Evolutionary conservation across 306 rosid species (phyloP), one percentile per base, ranked within the genome.

Genomic region (Casuarina equisetifolia): DNA sequence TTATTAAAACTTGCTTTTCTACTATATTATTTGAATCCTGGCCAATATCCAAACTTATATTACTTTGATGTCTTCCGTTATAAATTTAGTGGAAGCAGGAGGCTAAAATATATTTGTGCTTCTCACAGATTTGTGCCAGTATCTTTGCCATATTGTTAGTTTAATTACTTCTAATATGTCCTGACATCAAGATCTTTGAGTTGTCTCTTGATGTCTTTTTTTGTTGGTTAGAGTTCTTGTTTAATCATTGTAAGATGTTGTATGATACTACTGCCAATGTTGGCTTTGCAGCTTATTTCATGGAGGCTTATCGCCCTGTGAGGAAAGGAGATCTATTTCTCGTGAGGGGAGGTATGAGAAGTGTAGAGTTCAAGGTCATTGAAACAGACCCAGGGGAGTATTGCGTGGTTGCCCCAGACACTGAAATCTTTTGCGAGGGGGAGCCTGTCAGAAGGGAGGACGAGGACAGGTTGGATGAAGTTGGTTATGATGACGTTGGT

Each of bases 401-500:
- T 64, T 89, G 91, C 77, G 93, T 87, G 76, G 87, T 89, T 81
- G 86, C 90, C 63, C 90, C 91, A 6, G 90, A 89, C 77, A 89
- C 93, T 2, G 91, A 87, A 79, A 84, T 89, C 70, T 89, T 87
- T 77, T 85, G 91, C 46, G 90, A 80, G 69, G 93, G 93, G 77
- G 93, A 82, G 43, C 91, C 91, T 19, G 75, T 89, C 67, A 85
- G 79, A 82, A 89, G 91, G 80, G 93, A 89, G 80, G 93, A 87
- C 68, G 93, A 84, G 58, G 90, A 89, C 19, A 83, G 87, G 63
- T 81, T 87, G 73, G 91, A 89, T 51, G 93, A 89, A 73, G 83
- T 85, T 80, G 91, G 93, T 15, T 89, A 89, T 69, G 90, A 87
- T 85, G 93, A 89, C 38, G 93, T 89, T 55, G 93, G 93, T 61